Evolutionary conservation across 306 rosid species (phyloP).

Genomic region (Sindora glabra): DNA sequence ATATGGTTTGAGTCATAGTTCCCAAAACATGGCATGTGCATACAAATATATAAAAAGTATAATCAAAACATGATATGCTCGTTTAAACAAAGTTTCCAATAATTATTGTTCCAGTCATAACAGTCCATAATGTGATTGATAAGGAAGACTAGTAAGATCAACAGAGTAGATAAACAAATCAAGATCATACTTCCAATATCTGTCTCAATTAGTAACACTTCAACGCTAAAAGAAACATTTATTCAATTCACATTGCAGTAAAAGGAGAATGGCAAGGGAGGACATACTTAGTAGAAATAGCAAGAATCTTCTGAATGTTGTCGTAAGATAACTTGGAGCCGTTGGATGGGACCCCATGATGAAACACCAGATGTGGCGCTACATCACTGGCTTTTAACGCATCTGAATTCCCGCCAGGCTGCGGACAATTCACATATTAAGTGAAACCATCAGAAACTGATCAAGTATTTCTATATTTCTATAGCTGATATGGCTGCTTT

Average conservation of each 20-base stretch:
- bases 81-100: too few species aligned
- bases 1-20: too few species aligned
- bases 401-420: too few species aligned
- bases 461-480: too few species aligned
- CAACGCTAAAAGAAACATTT: background rate
- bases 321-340: slow-evolving; percentile 56
- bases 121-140: background rate
- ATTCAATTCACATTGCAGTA: background rate
- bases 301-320: slow-evolving; percentile 54
- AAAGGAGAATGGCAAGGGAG: slow-evolving; percentile 10
- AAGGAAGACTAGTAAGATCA: background rate
- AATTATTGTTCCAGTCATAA: too few species aligned
- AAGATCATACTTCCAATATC: background rate
- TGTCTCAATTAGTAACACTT: background rate
- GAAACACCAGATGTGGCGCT: slow-evolving; percentile 51
- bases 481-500: too few species aligned
- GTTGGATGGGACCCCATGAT: slow-evolving; percentile 62
- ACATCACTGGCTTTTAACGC: slow-evolving; percentile 44
- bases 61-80: too few species aligned
- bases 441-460: too few species aligned
- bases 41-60: too few species aligned
- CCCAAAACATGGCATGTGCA: too few species aligned
- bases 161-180: too few species aligned
- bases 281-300: slow-evolving; percentile 70
- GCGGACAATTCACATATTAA: too few species aligned